Base-by-base conservation (phyloP, 2,329 filamentous ascomycete species). In the Dissoconium aciculare region DNA sequence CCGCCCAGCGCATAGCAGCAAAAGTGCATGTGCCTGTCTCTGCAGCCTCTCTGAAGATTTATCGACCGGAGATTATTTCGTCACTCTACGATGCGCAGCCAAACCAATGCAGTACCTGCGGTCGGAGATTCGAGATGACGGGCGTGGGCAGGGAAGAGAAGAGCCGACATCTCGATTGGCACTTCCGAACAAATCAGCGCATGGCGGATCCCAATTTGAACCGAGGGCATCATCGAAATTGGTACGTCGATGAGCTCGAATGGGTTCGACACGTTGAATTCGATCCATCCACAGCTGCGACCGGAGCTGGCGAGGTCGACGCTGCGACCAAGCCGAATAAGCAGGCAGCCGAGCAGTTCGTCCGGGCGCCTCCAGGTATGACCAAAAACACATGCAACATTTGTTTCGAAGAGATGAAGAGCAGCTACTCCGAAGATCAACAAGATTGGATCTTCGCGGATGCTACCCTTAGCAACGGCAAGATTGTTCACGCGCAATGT, bases 381-480 rank as follows among this genome's bases (percentile, higher is more conserved):
- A 66, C 79, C 15, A 71, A 77, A 35, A 85, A 83, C 50, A 78
- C 72, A 11, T 98, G 89, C 49, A 83, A 84, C 2, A 92, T 98
- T 44, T 95, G 89, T 54, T 85, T 93, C 54, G 89, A 98, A 52
- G 78, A 79, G 42, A 95, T 98, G 46, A 79, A 91, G 58, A 83
- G 80, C 42, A 78, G 79, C 41, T 95, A 84, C 78, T 74, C 87
- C 5, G 83, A 91, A 45, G 83, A 91, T 39, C 80, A 79, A 11
- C 84, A 95, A 55, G 87, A 98, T 49, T 95, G 85, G 69, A 87
- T 98, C 24, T 95, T 89, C 81, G 77, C 83, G 54, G 87, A 98
- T 54, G 81, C 87, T 1, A 66, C 80, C 30, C 69, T 77, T 41
- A 71, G 91, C 16, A 80, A 79, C 19, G 72, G 68, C 33, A 74